phyloP scores from a whole-genome alignment of 2,329 filamentous ascomycete species.

The Cordyceps farinosa region DNA sequence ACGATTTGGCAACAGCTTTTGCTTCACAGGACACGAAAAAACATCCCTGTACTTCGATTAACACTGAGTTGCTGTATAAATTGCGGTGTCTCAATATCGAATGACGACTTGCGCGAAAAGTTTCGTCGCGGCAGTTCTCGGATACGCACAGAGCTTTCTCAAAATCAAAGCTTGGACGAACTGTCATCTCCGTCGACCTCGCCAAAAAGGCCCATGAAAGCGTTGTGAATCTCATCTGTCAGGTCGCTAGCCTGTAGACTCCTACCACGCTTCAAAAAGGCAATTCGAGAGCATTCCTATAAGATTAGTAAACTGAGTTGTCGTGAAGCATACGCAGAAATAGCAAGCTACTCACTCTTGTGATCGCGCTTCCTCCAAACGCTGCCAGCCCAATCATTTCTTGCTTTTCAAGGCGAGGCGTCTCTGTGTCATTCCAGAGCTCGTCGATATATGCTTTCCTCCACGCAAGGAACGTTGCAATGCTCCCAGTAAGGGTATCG shows the following conservation, averaged over 20 bases:
- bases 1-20: too few relatives aligned
- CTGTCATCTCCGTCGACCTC: constrained; percentile 52
- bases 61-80: not conserved
- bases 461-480: constrained; percentile 88
- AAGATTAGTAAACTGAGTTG: constrained; percentile 4
- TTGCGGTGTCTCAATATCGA: not conserved
- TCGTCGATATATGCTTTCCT: constrained; percentile 79
- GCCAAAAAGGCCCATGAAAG: constrained; percentile 77
- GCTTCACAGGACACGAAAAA: not conserved
- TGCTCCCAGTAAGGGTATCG: constrained; percentile 84
- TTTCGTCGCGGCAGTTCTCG: too few relatives aligned
- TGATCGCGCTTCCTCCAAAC: constrained; percentile 83
- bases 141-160: not conserved
- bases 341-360: constrained; percentile 58
- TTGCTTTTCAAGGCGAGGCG: constrained; percentile 43
- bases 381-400: constrained; percentile 74
- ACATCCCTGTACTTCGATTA: not conserved
- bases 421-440: constrained; percentile 63
- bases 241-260: constrained; percentile 90
- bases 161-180: constrained; percentile 33
- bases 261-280: constrained; percentile 80
- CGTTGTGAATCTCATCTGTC: constrained; percentile 81
- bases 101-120: not conserved
- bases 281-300: constrained; percentile 77
- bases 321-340: not conserved